Percentiles rank a stretch among this genome's conserved stretches.
Conservation (phyloP, 2,329 filamentous ascomycete species). For the Colletotrichum shisoi region DNA sequence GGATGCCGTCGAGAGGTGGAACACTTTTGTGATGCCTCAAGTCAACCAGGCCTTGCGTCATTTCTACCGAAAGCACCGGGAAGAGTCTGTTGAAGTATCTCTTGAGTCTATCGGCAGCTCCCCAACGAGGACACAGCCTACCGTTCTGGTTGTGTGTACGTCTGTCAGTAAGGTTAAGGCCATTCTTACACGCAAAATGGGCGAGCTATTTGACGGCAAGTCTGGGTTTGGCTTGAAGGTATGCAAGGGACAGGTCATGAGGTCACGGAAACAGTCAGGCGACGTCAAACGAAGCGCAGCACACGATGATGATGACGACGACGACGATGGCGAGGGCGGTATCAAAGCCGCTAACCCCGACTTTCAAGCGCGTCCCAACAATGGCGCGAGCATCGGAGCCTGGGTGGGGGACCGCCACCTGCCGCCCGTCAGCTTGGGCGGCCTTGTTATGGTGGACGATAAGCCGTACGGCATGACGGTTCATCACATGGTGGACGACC, state of each 20-base stretch:
- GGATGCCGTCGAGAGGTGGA: slow-evolving; percentile 75
- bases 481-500: slow-evolving; percentile 90
- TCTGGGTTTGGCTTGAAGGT: slow-evolving; percentile 73
- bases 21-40: slow-evolving; percentile 73
- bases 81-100: slow-evolving; percentile 79
- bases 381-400: slow-evolving; percentile 91
- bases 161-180: slow-evolving; percentile 76
- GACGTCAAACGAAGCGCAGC: slow-evolving; percentile 51
- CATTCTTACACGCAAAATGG: slow-evolving; percentile 74
- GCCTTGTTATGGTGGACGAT: slow-evolving; percentile 83
- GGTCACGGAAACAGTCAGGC: slow-evolving; percentile 60
- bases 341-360: slow-evolving; percentile 69
- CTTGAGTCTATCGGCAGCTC: slow-evolving; percentile 77
- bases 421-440: slow-evolving; percentile 89
- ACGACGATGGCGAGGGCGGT: slow-evolving; percentile 50
- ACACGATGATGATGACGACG: slow-evolving; percentile 41
- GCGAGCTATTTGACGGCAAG: slow-evolving; percentile 68
- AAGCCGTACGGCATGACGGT: slow-evolving; percentile 93
- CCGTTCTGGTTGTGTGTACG: slow-evolving; percentile 78
- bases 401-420: slow-evolving; percentile 86
- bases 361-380: slow-evolving; percentile 79
- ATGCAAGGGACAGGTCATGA: slow-evolving; percentile 71
- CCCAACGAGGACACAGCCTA: slow-evolving; percentile 71
- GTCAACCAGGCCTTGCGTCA: slow-evolving; percentile 74
- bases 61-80: slow-evolving; percentile 73